Base-by-base conservation (phyloP, 305 asterid genomes). In the Solanum chacoense region DNA sequence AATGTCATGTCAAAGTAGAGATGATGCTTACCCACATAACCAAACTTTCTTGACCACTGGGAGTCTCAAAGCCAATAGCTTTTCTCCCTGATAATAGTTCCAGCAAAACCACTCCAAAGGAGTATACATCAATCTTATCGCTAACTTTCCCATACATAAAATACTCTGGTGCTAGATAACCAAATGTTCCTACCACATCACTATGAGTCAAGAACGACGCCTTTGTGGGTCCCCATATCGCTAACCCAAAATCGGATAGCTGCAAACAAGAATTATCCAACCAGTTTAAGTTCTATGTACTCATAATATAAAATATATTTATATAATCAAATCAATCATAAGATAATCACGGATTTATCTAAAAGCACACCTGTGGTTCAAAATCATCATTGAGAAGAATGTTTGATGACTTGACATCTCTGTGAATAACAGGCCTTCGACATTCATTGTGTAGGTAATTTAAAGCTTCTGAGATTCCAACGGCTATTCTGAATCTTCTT, bases 121-220 rank as follows among this genome's bases (percentile, higher is more conserved):
- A 97, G 88, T 94, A 97, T 16, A 97, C 96, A 87, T 97, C 98
- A 75, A 97, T 95, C 93, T 95, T 97, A 90, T 95, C 95, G 32
- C 99, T 97, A n/a, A 97, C 94, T 93, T 95, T 95, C 11, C 99
- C 99, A 85, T 95, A 97, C 99, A 97, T 95, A 81, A 97, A 96
- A 91, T 97, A 97, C 92, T 97, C 99, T 0, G 99, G 99, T 37
- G 99, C 99, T 8, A 97, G 96, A 91, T 97, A 97, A 29, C 99
- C 99, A 85, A 97, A 97, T 11, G 99, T 97, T 91, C 99, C 99
- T 3, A 97, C 96, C 59, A 95, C 96, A 88, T 97, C 98, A 67
- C 91, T 93, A 50, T 96, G 94, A 45, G 93, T 95, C 91, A 92
- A 55, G 92, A 92, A 95, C 87, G 96, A 90, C 35, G 95, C 89